Evolutionary conservation across 73 alveolate genomes (phyloP).

Genomic region (Symbiodinium pilosum): DNA sequence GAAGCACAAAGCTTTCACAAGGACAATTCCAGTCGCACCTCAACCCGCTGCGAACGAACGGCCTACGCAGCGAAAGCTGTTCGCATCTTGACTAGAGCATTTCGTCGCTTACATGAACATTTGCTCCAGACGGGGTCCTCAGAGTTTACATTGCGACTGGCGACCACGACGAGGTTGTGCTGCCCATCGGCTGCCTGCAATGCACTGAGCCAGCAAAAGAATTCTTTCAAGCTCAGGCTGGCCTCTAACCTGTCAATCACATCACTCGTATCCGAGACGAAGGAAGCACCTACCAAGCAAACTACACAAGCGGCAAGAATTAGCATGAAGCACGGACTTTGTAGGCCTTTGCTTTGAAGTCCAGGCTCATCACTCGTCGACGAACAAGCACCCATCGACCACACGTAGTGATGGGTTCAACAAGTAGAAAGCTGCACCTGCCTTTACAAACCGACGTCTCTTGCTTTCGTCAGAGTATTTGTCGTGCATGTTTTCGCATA

Average conservation of each 20-base stretch:
- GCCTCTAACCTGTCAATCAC: conserved; percentile 15
- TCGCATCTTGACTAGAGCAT: background rate
- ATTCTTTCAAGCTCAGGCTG: background rate
- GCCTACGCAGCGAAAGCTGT: background rate
- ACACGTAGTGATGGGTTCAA: background rate
- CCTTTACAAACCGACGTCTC: no score
- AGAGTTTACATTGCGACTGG: conserved; percentile 57
- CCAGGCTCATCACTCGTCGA: background rate
- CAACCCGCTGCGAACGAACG: conserved; percentile 31
- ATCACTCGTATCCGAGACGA: background rate
- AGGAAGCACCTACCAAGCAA: background rate
- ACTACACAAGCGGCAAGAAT: no score
- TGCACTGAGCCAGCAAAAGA: background rate
- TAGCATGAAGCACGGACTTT: no score
- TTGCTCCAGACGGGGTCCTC: conserved; percentile 22
- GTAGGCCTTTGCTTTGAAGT: conserved; percentile 22
- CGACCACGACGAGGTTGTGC: conserved; percentile 28
- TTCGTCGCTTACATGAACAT: background rate
- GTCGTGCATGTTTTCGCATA: no score
- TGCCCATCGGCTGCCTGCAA: conserved; percentile 4
- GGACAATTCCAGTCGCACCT: background rate
- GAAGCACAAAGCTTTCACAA: no score
- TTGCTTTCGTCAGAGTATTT: no score
- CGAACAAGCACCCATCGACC: background rate
- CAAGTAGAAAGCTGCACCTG: no score